Conservation (phyloP, 495 filamentous ascomycete genomes). For the Apiosordaria backusii region DNA sequence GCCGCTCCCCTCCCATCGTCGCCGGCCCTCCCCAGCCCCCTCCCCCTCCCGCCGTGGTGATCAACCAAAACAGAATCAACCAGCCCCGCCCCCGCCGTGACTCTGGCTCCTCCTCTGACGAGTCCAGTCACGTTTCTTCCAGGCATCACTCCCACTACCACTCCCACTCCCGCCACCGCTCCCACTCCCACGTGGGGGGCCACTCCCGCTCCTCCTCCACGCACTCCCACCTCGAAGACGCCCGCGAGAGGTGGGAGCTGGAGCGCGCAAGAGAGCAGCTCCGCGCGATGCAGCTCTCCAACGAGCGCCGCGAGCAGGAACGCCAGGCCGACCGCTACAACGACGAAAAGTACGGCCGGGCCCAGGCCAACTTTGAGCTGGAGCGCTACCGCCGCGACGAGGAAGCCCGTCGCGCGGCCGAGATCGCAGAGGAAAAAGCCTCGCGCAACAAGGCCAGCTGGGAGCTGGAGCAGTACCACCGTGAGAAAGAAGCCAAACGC, state of each 20-base stretch:
- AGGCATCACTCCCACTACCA: slow-evolving; percentile 14
- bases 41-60: slow-evolving; percentile 22
- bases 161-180: slow-evolving; percentile 25
- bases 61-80: slow-evolving; percentile 16
- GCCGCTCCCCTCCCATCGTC: slow-evolving; percentile 30
- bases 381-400: slow-evolving; percentile 5
- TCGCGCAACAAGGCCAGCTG: not conserved
- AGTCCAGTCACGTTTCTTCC: slow-evolving; percentile 15
- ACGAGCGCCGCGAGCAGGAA: slow-evolving; percentile 21
- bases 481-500: slow-evolving; percentile 15
- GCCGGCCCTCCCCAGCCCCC: slow-evolving; percentile 4
- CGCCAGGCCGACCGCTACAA: slow-evolving; percentile 18
- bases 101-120: slow-evolving; percentile 37
- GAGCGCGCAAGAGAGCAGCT: slow-evolving; percentile 23
- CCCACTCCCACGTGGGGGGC: slow-evolving; percentile 20
- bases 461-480: slow-evolving; percentile 7
- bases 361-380: slow-evolving; percentile 4
- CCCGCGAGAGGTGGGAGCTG: slow-evolving; percentile 24
- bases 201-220: slow-evolving; percentile 28
- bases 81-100: slow-evolving; percentile 16
- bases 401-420: slow-evolving; percentile 1
- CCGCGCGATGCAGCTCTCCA: slow-evolving; percentile 18
- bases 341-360: slow-evolving; percentile 33
- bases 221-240: slow-evolving; percentile 31
- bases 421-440: not conserved